phyloP scores from a whole-genome alignment of 2,329 filamentous ascomycete species.

The Xylariales sp. region DNA sequence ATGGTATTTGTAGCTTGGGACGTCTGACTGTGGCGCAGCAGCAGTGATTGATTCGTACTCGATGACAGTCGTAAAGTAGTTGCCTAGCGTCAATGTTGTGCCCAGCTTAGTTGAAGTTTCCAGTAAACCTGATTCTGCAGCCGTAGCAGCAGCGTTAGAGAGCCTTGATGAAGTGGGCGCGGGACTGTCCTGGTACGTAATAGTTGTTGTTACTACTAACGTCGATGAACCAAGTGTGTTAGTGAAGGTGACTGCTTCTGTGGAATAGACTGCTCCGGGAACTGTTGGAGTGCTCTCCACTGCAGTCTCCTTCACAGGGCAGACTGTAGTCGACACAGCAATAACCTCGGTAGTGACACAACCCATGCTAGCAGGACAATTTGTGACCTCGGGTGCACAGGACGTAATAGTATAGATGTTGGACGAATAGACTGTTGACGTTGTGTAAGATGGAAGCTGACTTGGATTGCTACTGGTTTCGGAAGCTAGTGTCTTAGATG shows the following conservation, averaged over 20 bases:
- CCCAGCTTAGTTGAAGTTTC: constrained; percentile 13
- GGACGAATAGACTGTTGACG: constrained; percentile 25
- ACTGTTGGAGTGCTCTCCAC: no score
- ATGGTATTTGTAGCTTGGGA: neutral
- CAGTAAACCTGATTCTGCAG: constrained; percentile 9
- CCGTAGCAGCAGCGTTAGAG: constrained; percentile 12
- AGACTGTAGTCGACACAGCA: constrained; percentile 25
- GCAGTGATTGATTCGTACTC: constrained; percentile 20
- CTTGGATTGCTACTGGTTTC: neutral
- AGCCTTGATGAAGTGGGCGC: constrained; percentile 12
- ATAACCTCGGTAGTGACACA: constrained; percentile 22
- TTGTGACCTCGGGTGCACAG: constrained; percentile 21
- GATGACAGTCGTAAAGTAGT: constrained; percentile 22
- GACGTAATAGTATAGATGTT: constrained; percentile 24
- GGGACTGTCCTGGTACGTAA: constrained; percentile 23
- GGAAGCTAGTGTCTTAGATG: neutral
- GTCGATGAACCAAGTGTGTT: constrained; percentile 20
- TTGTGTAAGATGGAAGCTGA: constrained; percentile 18
- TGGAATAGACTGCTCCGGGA: no score
- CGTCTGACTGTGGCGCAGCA: neutral
- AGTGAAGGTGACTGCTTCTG: constrained; percentile 18
- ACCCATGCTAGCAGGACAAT: constrained; percentile 20
- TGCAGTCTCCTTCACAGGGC: no score
- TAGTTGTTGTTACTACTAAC: constrained; percentile 19
- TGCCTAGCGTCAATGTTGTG: constrained; percentile 22